Conservation (phyloP, 495 filamentous ascomycete genomes). For the Penicillium verhagenii region DNA sequence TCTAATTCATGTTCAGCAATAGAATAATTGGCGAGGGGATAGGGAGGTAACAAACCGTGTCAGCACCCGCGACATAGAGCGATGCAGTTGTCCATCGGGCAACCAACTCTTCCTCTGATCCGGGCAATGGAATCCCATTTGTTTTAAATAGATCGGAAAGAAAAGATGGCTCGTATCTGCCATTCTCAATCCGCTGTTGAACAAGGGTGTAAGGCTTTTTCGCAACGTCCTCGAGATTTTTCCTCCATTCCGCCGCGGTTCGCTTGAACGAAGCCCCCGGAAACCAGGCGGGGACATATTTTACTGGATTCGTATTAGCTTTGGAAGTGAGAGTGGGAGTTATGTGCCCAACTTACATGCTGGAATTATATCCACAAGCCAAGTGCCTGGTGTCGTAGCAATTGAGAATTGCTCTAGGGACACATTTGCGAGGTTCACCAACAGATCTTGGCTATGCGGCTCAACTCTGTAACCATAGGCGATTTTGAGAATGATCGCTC, state of each 20-base stretch:
- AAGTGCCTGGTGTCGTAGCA: slow-evolving; percentile 41
- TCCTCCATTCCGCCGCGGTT: slow-evolving; percentile 18
- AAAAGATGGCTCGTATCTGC: neutral
- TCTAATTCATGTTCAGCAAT: neutral
- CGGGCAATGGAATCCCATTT: neutral
- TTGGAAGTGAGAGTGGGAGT: neutral
- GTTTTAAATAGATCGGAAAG: neutral
- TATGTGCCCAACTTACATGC: slow-evolving; percentile 1
- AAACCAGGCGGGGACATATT: slow-evolving; percentile 42
- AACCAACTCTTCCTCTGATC: slow-evolving; percentile 22
- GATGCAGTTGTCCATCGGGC: slow-evolving; percentile 44
- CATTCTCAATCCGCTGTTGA: slow-evolving; percentile 1
- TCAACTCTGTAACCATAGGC: slow-evolving; percentile 51
- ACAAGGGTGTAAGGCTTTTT: slow-evolving; percentile 42
- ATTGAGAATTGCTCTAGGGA: slow-evolving; percentile 41
- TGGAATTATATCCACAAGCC: slow-evolving; percentile 44
- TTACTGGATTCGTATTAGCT: slow-evolving; percentile 9
- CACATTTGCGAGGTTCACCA: slow-evolving; percentile 38
- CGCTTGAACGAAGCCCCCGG: slow-evolving; percentile 45
- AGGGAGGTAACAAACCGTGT: slow-evolving; percentile 30
- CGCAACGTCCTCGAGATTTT: slow-evolving; percentile 19
- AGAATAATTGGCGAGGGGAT: too few species aligned
- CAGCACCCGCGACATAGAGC: slow-evolving; percentile 54
- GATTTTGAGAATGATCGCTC: slow-evolving; percentile 46
- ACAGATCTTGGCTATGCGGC: slow-evolving; percentile 35